Evolutionary conservation across 148 eudicot species (phyloP).

Genomic region (Chenopodium suecicum): DNA sequence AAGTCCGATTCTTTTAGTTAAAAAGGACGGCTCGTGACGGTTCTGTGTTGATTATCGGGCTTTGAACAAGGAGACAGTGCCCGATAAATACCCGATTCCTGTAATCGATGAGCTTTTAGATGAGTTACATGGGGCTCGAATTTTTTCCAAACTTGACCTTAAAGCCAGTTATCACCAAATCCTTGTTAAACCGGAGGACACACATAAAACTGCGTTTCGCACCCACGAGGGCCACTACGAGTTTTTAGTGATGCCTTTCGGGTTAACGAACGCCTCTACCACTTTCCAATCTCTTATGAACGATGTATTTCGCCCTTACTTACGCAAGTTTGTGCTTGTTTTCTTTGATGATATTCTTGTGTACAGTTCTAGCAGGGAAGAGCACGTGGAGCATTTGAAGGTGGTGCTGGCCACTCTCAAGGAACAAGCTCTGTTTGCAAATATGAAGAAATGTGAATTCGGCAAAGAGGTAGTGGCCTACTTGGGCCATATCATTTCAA

Average conservation of each 20-base stretch:
- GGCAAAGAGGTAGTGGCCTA: not conserved
- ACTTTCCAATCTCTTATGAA: not conserved
- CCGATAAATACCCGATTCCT: not conserved
- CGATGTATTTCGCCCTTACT: not conserved
- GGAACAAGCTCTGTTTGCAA: not conserved
- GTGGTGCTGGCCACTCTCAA: not conserved
- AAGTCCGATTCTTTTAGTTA: no score
- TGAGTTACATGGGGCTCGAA: not conserved
- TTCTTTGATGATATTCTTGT: not conserved
- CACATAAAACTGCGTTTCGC: not conserved
- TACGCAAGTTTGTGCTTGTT: not conserved
- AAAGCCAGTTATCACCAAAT: not conserved
- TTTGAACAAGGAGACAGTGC: not conserved
- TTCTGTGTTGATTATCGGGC: not conserved
- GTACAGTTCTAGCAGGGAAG: not conserved
- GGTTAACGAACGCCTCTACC: not conserved
- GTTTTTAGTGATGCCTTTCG: not conserved
- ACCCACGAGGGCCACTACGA: not conserved
- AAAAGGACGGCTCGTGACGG: no score
- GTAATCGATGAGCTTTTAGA: not conserved
- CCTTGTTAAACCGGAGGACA: not conserved
- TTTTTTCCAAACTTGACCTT: not conserved
- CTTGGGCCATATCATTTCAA: not conserved
- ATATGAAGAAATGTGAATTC: not conserved
- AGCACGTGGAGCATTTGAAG: not conserved